Conservation (phyloP, 768 basidiomycete species). For the Leccinum subtestaceum region DNA sequence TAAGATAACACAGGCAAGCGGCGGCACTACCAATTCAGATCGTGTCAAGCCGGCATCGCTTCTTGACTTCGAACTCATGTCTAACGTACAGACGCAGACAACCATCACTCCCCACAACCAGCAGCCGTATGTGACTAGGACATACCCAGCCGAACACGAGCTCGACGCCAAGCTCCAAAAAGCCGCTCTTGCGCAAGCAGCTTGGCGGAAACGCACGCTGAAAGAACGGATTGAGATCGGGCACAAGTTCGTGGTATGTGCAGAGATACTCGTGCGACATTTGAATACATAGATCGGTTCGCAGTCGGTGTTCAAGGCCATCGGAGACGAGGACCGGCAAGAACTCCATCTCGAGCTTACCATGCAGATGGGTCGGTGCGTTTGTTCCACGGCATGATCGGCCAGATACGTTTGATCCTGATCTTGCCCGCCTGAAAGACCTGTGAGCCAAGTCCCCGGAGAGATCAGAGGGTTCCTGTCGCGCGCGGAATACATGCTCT, state of each 20-base stretch:
- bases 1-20: neutral
- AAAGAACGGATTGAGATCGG: constrained; percentile 68
- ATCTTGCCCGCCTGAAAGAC: constrained; percentile 43
- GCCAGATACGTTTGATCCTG: constrained; percentile 1
- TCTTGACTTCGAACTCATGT: neutral
- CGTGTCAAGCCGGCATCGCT: too few species aligned
- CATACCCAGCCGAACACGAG: constrained; percentile 58
- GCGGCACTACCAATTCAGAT: too few species aligned
- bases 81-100: constrained; percentile 49
- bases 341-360: constrained; percentile 64
- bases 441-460: constrained; percentile 71
- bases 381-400: constrained; percentile 1
- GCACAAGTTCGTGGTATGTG: constrained; percentile 64
- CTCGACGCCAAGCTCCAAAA: constrained; percentile 58
- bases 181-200: constrained; percentile 66
- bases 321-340: constrained; percentile 49
- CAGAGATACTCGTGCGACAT: constrained; percentile 9
- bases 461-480: constrained; percentile 82
- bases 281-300: neutral
- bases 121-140: constrained; percentile 51
- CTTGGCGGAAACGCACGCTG: constrained; percentile 62
- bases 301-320: constrained; percentile 49
- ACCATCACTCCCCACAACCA: constrained; percentile 85
- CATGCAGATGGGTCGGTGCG: constrained; percentile 88
- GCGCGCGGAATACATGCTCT: constrained; percentile 80